phyloP scores from a whole-genome alignment of 495 filamentous ascomycete species.

The Annulohypoxylon moriforme region DNA sequence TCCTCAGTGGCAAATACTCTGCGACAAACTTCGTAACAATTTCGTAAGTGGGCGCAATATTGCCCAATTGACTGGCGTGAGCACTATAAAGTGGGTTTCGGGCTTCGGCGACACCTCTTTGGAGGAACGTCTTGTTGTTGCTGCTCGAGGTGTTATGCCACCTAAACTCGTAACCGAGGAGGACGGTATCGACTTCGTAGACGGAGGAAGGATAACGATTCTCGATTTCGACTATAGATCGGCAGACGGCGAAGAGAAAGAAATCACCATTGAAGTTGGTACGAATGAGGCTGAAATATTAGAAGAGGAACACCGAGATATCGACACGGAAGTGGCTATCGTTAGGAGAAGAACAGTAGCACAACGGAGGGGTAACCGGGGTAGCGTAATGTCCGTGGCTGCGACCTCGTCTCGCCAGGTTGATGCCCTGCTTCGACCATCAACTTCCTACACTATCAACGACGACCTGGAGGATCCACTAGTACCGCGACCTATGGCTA shows the following conservation, averaged over 20 bases:
- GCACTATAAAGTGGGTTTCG: slow-evolving; percentile 71
- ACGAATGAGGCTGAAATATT: slow-evolving; percentile 74
- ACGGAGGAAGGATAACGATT: slow-evolving; percentile 81
- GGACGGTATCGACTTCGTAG: slow-evolving; percentile 79
- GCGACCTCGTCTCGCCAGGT: slow-evolving; percentile 53
- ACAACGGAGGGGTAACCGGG: slow-evolving; percentile 59
- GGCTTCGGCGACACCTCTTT: slow-evolving; percentile 56
- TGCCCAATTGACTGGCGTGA: slow-evolving; percentile 65
- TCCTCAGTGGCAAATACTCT: slow-evolving; percentile 76
- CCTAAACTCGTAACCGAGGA: slow-evolving; percentile 69
- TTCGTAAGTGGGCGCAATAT: slow-evolving; percentile 70
- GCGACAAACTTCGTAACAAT: slow-evolving; percentile 72
- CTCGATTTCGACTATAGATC: slow-evolving; percentile 77
- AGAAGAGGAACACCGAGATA: slow-evolving; percentile 78
- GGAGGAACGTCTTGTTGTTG: slow-evolving; percentile 74
- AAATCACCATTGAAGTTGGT: slow-evolving; percentile 80
- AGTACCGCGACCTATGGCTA: slow-evolving; percentile 53
- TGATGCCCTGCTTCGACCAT: slow-evolving; percentile 58
- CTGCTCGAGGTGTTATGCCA: slow-evolving; percentile 78
- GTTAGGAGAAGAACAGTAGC: slow-evolving; percentile 79
- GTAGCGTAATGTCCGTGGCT: slow-evolving; percentile 50
- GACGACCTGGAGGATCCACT: slow-evolving; percentile 57
- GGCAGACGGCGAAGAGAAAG: slow-evolving; percentile 63
- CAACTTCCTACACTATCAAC: slow-evolving; percentile 45
- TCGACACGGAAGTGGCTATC: slow-evolving; percentile 85